A percentile compares a stretch with the other conserved stretches of the same genome.
phyloP scores from a whole-genome alignment of 2,329 filamentous ascomycete genomes.

The Exophiala spinifera region DNA sequence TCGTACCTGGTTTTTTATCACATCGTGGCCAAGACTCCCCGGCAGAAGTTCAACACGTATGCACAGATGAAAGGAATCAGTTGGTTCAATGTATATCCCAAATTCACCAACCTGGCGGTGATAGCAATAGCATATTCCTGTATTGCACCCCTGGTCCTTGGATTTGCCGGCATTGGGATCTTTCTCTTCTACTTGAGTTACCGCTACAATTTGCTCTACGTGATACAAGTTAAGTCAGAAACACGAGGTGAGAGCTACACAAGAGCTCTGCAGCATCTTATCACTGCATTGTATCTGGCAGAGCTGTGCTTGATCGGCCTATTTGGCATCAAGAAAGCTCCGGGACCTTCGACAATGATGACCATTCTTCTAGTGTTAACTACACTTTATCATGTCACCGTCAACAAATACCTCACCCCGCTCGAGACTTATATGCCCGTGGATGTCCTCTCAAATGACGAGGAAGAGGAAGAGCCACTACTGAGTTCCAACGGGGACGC shows the following conservation, averaged over 20 bases:
- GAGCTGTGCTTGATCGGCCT: conserved; percentile 82
- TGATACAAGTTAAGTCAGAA: conserved; percentile 76
- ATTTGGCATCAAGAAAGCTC: conserved; percentile 53
- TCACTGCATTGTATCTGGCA: conserved; percentile 79
- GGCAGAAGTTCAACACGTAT: conserved; percentile 74
- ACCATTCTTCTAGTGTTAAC: conserved; percentile 71
- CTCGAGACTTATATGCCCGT: conserved; percentile 67
- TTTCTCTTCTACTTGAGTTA: conserved; percentile 80
- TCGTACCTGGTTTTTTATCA: conserved; percentile 42
- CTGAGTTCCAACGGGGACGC: conserved; percentile 5
- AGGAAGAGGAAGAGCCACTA: conserved; percentile 31
- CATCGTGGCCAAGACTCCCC: conserved; percentile 58
- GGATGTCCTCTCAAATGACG: conserved; percentile 45
- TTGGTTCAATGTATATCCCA: conserved; percentile 78
- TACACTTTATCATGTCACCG: conserved; percentile 65
- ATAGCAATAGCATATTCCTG: conserved; percentile 83
- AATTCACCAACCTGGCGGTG: conserved; percentile 81
- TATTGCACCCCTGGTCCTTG: conserved; percentile 79
- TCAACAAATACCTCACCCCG: conserved; percentile 46
- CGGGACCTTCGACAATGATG: conserved; percentile 69
- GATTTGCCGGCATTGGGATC: conserved; percentile 76
- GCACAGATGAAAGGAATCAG: conserved; percentile 68
- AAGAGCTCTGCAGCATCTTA: conserved; percentile 76
- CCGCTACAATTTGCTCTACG: conserved; percentile 86
- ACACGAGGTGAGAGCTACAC: conserved; percentile 88